phyloP scores from a whole-genome alignment of 495 filamentous ascomycete genomes.

The Hypoxylon fragiforme region DNA sequence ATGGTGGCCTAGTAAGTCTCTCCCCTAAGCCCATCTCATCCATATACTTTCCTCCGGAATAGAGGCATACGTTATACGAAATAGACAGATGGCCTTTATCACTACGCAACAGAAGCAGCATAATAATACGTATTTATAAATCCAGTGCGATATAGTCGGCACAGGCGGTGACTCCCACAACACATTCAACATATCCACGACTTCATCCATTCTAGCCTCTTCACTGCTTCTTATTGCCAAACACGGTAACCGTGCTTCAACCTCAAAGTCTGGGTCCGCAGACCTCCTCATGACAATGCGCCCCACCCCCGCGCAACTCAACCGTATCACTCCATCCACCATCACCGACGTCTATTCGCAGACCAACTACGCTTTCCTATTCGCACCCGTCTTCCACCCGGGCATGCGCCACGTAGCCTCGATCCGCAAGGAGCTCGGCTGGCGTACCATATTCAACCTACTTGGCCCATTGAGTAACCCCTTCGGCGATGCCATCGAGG shows the following conservation, averaged over 20 bases:
- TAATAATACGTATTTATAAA: background rate
- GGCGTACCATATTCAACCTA: constrained; percentile 95
- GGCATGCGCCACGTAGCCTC: constrained; percentile 85
- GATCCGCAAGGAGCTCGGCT: constrained; percentile 80
- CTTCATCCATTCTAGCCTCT: constrained; percentile 88
- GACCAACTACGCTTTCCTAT: constrained; percentile 93
- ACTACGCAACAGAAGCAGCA: constrained; percentile 4
- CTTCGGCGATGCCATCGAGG: constrained; percentile 75
- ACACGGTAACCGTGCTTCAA: constrained; percentile 95
- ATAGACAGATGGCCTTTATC: too few species aligned
- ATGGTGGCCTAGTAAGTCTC: constrained; percentile 63
- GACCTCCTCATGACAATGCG: constrained; percentile 78
- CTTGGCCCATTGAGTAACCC: constrained; percentile 92
- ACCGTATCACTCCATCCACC: constrained; percentile 68
- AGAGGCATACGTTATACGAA: too few species aligned
- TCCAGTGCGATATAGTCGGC: constrained; percentile 92
- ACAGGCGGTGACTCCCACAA: constrained; percentile 95
- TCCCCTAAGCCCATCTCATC: background rate
- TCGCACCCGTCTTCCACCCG: constrained; percentile 94
- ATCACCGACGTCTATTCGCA: constrained; percentile 69
- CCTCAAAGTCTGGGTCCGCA: constrained; percentile 92
- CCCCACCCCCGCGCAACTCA: constrained; percentile 71
- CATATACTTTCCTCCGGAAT: too few species aligned
- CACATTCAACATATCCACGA: constrained; percentile 97
- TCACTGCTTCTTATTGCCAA: constrained; percentile 82